Conservation (phyloP, 345 rosid species). For the Stellera chamaejasme region DNA sequence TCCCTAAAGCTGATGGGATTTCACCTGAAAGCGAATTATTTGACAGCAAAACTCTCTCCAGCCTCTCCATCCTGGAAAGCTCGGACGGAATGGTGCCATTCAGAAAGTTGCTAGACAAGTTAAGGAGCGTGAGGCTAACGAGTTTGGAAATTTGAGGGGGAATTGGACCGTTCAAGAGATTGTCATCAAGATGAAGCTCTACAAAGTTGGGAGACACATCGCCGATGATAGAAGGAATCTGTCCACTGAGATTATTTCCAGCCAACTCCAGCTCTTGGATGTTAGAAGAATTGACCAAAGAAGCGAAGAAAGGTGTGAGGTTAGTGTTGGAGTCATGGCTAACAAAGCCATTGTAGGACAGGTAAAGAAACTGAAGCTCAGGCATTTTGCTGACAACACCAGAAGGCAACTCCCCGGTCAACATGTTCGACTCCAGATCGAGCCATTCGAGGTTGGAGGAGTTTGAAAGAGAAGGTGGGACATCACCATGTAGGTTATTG, state of each 20-base stretch:
- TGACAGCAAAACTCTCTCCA: slow-evolving; percentile 78
- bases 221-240: slow-evolving; percentile 52
- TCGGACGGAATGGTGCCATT: slow-evolving; percentile 61
- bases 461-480: slow-evolving; percentile 59
- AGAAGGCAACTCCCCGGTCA: slow-evolving; percentile 70
- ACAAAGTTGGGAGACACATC: slow-evolving; percentile 53
- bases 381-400: slow-evolving; percentile 48
- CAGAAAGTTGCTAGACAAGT: slow-evolving; percentile 76
- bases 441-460: slow-evolving; percentile 73
- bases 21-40: slow-evolving; percentile 63
- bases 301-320: slow-evolving; percentile 65
- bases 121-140: slow-evolving; percentile 60
- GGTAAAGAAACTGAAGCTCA: slow-evolving; percentile 60
- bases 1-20: slow-evolving; percentile 64
- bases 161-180: slow-evolving; percentile 59
- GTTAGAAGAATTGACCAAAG: slow-evolving; percentile 47
- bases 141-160: slow-evolving; percentile 76
- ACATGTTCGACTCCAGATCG: slow-evolving; percentile 62
- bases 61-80: slow-evolving; percentile 49
- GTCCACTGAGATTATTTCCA: slow-evolving; percentile 64
- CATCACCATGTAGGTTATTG: slow-evolving; percentile 41
- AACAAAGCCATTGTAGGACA: slow-evolving; percentile 65
- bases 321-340: slow-evolving; percentile 70
- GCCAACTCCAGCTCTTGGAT: slow-evolving; percentile 75
- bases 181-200: slow-evolving; percentile 70